These are phyloP conservation scores for Plasmodium berghei DNA, from an alignment of 169 alveolate genomes.

Conservation along the genomic window DNA sequence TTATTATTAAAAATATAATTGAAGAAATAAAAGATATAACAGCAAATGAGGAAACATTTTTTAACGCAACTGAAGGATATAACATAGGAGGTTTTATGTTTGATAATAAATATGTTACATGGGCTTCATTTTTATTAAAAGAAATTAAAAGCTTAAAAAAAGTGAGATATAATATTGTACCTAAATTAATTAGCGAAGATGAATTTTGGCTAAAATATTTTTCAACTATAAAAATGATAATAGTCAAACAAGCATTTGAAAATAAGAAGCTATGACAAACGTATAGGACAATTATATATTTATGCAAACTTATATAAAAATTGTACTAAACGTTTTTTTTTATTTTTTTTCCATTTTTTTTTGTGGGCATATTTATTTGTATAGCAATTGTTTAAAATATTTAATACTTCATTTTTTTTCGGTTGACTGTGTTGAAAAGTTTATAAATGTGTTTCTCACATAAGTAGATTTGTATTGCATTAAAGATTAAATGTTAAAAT, in stretches of 20 bases:
- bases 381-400: too few species aligned
- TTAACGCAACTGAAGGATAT: slow-evolving; percentile 38
- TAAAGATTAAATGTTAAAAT: too few species aligned
- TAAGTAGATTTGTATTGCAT: too few species aligned
- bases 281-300: neutral
- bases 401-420: too few species aligned
- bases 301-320: too few species aligned
- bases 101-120: slow-evolving; percentile 21
- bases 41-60: slow-evolving; percentile 43
- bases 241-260: slow-evolving; percentile 19
- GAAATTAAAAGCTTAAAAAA: slow-evolving; percentile 32
- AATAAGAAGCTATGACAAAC: neutral
- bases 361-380: too few species aligned
- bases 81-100: slow-evolving; percentile 24
- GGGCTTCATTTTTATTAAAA: slow-evolving; percentile 54
- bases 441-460: too few species aligned
- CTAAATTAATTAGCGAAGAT: slow-evolving; percentile 43
- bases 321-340: too few species aligned
- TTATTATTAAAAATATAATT: slow-evolving; percentile 21
- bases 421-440: too few species aligned
- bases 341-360: too few species aligned
- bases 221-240: slow-evolving; percentile 50
- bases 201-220: slow-evolving; percentile 61
- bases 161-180: slow-evolving; percentile 52
- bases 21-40: slow-evolving; percentile 73